phyloP scores from a whole-genome alignment of 2,329 filamentous ascomycete genomes.

The Atkinsonella hypoxylon region DNA sequence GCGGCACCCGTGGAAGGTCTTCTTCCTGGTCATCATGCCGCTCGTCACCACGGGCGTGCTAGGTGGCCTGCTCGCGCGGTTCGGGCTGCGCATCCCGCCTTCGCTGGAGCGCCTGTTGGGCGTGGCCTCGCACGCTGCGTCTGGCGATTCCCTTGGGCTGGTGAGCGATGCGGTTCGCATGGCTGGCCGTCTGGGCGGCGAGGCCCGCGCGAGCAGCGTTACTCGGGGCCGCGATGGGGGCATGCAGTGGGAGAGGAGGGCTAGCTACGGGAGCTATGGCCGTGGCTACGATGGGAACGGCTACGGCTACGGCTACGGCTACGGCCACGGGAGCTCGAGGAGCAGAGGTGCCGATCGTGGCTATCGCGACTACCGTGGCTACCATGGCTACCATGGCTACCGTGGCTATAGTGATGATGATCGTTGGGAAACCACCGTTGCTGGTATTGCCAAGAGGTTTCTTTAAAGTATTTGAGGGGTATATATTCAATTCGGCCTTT shows the following conservation, averaged over 20 bases:
- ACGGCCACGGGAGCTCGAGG: constrained; percentile 10
- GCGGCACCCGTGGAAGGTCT: constrained; percentile 74
- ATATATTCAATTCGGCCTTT: neutral
- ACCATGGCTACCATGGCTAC: constrained; percentile 1
- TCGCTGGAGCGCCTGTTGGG: constrained; percentile 47
- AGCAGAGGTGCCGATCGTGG: constrained; percentile 13
- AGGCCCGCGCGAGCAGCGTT: constrained; percentile 13
- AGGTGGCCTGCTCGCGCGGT: constrained; percentile 61
- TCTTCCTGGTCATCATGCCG: constrained; percentile 78
- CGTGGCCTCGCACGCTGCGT: constrained; percentile 35
- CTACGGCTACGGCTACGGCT: neutral
- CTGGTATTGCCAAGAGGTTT: constrained; percentile 30
- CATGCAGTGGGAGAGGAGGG: constrained; percentile 25
- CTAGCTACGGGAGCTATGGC: constrained; percentile 15
- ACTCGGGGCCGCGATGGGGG: constrained; percentile 23
- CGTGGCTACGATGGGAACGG: neutral
- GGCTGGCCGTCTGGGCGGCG: constrained; percentile 26
- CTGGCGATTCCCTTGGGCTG: constrained; percentile 35
- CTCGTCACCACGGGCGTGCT: constrained; percentile 75
- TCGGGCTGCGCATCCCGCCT: constrained; percentile 66
- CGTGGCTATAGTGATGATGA: neutral
- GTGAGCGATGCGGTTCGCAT: constrained; percentile 44
- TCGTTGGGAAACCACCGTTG: constrained; percentile 24
- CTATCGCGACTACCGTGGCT: constrained; percentile 16
- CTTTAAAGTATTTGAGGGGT: constrained; percentile 16